phyloP scores from a whole-genome alignment of 345 rosid genomes.

The Brassica juncea region DNA sequence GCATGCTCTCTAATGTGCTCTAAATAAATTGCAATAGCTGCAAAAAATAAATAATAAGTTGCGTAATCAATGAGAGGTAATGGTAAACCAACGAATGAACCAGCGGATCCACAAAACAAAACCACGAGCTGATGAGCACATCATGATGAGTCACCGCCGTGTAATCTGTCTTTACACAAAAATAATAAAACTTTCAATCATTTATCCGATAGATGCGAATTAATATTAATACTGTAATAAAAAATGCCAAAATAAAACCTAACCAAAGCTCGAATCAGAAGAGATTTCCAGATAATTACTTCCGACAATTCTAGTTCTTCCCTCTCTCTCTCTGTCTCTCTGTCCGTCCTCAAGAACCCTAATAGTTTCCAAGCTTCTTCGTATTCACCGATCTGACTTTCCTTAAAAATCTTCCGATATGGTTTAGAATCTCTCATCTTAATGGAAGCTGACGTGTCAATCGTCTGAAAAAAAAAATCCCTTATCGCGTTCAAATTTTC shows the following conservation, averaged over 20 bases:
- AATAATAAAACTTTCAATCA: background rate
- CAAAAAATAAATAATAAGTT: too few species aligned
- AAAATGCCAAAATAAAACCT: conserved; percentile 10
- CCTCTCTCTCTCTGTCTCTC: conserved; percentile 8
- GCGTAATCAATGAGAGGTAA: conserved; percentile 1
- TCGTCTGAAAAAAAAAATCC: conserved; percentile 40
- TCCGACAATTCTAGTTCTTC: conserved; percentile 11
- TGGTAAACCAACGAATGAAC: conserved; percentile 17
- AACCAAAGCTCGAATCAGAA: conserved; percentile 23
- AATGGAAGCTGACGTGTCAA: conserved; percentile 93
- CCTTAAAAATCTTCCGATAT: conserved; percentile 7
- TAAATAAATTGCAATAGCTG: too few species aligned
- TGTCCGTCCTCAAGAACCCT: conserved; percentile 36
- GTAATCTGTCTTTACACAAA: conserved; percentile 8
- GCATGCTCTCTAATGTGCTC: too few species aligned
- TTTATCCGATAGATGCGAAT: conserved; percentile 34
- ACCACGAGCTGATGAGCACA: conserved; percentile 15
- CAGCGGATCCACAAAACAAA: conserved; percentile 20
- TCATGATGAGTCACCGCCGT: conserved; percentile 6
- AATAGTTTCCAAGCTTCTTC: background rate
- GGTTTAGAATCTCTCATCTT: conserved; percentile 33
- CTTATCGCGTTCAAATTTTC: conserved; percentile 34
- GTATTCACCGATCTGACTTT: background rate
- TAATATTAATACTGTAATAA: conserved; percentile 1
- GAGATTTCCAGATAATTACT: conserved; percentile 26